Base-by-base conservation (phyloP, 768 basidiomycete genomes). In the Collybia mongolica region DNA sequence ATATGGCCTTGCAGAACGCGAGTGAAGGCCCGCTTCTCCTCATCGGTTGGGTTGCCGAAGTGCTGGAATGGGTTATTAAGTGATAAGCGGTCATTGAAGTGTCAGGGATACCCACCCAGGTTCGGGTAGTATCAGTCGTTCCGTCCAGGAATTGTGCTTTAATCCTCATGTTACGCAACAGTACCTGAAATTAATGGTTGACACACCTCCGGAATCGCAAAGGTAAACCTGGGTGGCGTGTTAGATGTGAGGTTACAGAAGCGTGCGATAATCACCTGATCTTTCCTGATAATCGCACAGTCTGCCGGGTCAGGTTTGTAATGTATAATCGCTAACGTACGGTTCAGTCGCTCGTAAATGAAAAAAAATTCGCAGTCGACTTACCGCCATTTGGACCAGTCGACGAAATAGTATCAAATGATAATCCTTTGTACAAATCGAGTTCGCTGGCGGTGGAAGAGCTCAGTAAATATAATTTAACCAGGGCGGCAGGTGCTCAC, bases 121-220 rank as follows among this genome's bases (percentile, higher is more conserved):
- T 97, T 38, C 95, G 76, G 1, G 94, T 96, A 14, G 90, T 89
- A 62, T 99, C 96, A 1, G 97, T 99, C 0, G 96, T 98, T 8
- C 96, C 96, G 57, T 98, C 96, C 28, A 82, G 41, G 35, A 55
- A 62, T 53, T 62, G 61, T 23, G 55, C 61, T 61, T 32, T 5
- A 32, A 2, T 3, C 11, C 14, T 3, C 14, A 32, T 14, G 32
- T 32, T 32, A 32, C 11, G 11, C 14, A 3, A 32, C 32, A 14
- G 11, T 32, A 32, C 7, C 7, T 14, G 14, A 32, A 20, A 45
- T 14, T 43, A 18, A 3, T 5, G 2, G 56, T 20, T 56, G 83
- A 14, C 32, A 32, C 32, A 32, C 89, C 91, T 62, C 95, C 95
- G 35, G 90, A 93, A 63, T 98, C 95, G 58, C 94, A 69, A 32